These are phyloP conservation scores for Lizonia empirigonia DNA, from an alignment of 2,329 filamentous ascomycete genomes.

Conservation along the genomic window DNA sequence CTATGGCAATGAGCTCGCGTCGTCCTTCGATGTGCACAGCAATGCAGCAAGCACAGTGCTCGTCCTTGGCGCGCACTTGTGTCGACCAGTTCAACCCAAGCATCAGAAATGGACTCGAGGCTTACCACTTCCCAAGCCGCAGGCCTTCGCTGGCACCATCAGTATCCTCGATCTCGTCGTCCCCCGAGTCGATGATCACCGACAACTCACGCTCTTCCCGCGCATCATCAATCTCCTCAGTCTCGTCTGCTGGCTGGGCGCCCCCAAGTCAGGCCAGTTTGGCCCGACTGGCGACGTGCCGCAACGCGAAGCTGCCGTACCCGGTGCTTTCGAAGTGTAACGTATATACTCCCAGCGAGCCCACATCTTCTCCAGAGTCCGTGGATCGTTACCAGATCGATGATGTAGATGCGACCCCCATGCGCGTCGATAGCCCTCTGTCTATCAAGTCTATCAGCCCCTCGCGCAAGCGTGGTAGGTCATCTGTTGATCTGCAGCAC, in stretches of 20 bases:
- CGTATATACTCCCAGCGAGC: conserved; percentile 43
- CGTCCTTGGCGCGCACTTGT: conserved; percentile 60
- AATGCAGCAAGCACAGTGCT: conserved; percentile 63
- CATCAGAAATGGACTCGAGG: conserved; percentile 51
- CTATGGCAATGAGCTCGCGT: conserved; percentile 54
- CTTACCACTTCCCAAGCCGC: conserved; percentile 53
- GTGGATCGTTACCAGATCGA: conserved; percentile 59
- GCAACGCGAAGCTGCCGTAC: conserved; percentile 54
- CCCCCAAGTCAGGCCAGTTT: conserved; percentile 56
- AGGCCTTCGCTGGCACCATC: conserved; percentile 58
- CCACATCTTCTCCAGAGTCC: conserved; percentile 46
- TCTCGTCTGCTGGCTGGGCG: conserved; percentile 59
- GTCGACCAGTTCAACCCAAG: conserved; percentile 57
- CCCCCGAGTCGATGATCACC: conserved; percentile 68
- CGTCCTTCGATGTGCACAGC: conserved; percentile 64
- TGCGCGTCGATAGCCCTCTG: conserved; percentile 36
- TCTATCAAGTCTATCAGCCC: conserved; percentile 22
- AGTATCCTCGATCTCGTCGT: conserved; percentile 58
- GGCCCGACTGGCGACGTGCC: conserved; percentile 60
- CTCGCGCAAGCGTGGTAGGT: conserved; percentile 64
- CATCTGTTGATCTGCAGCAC: conserved; percentile 68
- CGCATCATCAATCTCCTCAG: conserved; percentile 60
- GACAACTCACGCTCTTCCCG: conserved; percentile 63
- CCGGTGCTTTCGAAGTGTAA: conserved; percentile 47
- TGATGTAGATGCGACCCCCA: conserved; percentile 41